A percentile compares a stretch with the other conserved stretches of the same genome.
These are phyloP conservation scores for Klebsormidium nitens DNA, from an alignment of 139 green algal species.

Conservation along the genomic window DNA sequence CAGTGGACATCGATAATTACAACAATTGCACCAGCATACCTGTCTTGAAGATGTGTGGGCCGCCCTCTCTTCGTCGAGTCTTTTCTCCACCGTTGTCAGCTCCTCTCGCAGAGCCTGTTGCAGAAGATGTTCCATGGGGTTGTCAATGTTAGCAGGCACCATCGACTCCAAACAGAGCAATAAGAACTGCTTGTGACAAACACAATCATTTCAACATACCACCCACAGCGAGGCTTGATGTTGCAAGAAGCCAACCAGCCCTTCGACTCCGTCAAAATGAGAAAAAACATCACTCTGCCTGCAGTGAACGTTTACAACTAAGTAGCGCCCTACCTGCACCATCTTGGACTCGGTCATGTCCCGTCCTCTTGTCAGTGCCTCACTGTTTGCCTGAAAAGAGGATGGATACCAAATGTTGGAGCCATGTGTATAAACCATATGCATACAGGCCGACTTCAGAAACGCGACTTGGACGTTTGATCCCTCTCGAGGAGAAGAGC, in stretches of 20 bases:
- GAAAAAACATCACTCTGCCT: slow-evolving; percentile 6
- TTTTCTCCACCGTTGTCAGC: slow-evolving; percentile 22
- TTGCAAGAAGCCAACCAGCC: not conserved
- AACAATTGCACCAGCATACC: too few relatives aligned
- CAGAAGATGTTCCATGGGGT: too few relatives aligned
- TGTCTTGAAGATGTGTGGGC: slow-evolving; percentile 19
- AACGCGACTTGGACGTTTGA: too few relatives aligned
- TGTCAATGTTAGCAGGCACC: not conserved
- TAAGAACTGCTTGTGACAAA: not conserved
- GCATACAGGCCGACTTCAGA: too few relatives aligned
- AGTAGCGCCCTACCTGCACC: too few relatives aligned
- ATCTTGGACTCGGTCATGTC: slow-evolving; percentile 26
- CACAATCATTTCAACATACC: not conserved
- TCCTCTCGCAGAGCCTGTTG: slow-evolving; percentile 30
- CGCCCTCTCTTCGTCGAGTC: slow-evolving; percentile 22
- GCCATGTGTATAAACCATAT: too few relatives aligned
- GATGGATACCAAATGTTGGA: too few relatives aligned
- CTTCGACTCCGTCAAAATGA: not conserved
- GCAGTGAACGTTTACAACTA: too few relatives aligned
- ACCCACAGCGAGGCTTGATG: not conserved
- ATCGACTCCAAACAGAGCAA: not conserved
- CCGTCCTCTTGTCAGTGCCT: slow-evolving; percentile 10
- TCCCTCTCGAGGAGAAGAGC: too few relatives aligned
- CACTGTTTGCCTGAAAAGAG: slow-evolving; percentile 26
- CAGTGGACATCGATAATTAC: too few relatives aligned